Conservation (phyloP, 331 rosid genomes). For the Malus hybrid region DNA sequence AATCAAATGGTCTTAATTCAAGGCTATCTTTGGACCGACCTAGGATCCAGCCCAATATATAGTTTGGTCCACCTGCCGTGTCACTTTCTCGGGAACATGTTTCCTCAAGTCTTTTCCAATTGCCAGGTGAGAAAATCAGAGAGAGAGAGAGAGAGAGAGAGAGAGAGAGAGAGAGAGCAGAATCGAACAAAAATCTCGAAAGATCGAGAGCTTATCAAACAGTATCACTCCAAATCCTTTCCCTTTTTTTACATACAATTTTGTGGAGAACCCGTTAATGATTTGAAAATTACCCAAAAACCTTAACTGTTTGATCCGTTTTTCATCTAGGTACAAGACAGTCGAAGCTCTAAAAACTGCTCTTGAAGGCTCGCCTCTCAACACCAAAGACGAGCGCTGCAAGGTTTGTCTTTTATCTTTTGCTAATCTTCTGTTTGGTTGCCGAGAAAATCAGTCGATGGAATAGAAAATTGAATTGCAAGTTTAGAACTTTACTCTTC, state of each 20-base stretch:
- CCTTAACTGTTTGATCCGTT: background rate
- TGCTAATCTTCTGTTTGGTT: background rate
- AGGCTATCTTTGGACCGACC: background rate
- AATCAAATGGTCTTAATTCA: background rate
- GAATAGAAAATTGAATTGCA: too few species aligned
- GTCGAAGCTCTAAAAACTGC: slow-evolving; percentile 96
- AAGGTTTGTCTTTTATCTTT: slow-evolving; percentile 42
- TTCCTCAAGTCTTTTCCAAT: background rate
- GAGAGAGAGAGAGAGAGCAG: slow-evolving; percentile 19
- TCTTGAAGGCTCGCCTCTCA: slow-evolving; percentile 90
- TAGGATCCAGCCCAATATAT: background rate
- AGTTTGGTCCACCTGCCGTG: background rate
- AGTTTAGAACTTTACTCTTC: too few species aligned
- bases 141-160: too few species aligned
- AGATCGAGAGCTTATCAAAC: slow-evolving; percentile 92
- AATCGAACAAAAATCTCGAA: slow-evolving; percentile 89
- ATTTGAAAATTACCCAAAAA: background rate
- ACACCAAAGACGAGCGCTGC: slow-evolving; percentile 88
- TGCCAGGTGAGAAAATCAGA: too few species aligned
- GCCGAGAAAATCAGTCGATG: too few species aligned
- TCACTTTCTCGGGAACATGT: slow-evolving; percentile 10
- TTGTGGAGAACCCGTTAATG: background rate
- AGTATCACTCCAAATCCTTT: slow-evolving; percentile 24
- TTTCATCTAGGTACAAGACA: slow-evolving; percentile 55
- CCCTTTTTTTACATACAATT: background rate